phyloP scores from a whole-genome alignment of 768 basidiomycete species.

The Leucosporidium creatinivorum region DNA sequence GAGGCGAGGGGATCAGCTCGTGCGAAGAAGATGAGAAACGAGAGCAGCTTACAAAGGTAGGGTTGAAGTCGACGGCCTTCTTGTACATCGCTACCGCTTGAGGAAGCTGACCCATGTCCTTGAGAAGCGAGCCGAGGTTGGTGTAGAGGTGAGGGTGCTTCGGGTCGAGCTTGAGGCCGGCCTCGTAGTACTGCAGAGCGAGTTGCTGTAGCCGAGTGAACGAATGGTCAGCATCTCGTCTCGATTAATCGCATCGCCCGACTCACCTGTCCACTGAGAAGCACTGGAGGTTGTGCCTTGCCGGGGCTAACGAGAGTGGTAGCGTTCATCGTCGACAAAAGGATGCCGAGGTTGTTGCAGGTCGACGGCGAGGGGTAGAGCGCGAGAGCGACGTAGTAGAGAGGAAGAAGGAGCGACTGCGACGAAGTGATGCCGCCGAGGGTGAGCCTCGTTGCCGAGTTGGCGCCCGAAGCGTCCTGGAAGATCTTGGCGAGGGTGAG shows the following conservation, averaged over 20 bases:
- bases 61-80: conserved; percentile 31
- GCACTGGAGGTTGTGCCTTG: conserved; percentile 3
- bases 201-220: conserved; percentile 41
- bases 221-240: conserved; percentile 29
- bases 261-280: conserved; percentile 23
- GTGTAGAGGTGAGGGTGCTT: conserved; percentile 51
- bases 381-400: conserved; percentile 50
- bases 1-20: neutral
- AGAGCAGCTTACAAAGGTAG: conserved; percentile 16
- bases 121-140: conserved; percentile 51
- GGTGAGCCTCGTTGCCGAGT: conserved; percentile 38
- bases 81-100: conserved; percentile 43
- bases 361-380: conserved; percentile 48
- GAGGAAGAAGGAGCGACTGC: conserved; percentile 45
- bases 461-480: conserved; percentile 42
- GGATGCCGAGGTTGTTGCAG: conserved; percentile 52
- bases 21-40: too few relatives aligned
- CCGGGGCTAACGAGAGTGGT: conserved; percentile 30
- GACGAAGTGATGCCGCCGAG: conserved; percentile 23
- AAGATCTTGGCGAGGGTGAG: conserved; percentile 49
- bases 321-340: conserved; percentile 44
- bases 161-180: conserved; percentile 47
- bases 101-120: conserved; percentile 47
- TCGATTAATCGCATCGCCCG: too few relatives aligned
- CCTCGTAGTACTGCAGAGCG: conserved; percentile 48